phyloP scores from a whole-genome alignment of 2,329 filamentous ascomycete species.

The Neonectria sp. region DNA sequence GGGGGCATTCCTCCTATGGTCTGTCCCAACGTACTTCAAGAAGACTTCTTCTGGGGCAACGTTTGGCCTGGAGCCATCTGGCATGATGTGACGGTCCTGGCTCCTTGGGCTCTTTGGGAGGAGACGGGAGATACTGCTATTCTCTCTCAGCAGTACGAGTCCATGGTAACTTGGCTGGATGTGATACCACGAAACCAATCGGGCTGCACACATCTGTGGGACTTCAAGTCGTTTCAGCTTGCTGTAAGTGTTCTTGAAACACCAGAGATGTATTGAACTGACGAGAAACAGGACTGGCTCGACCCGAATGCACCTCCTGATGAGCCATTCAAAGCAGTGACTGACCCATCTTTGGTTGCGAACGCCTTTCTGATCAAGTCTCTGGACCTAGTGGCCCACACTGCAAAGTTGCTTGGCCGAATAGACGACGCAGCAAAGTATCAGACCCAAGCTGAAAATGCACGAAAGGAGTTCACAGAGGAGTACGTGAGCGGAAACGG shows the following conservation, averaged over 20 bases:
- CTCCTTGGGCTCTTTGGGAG: conserved; percentile 59
- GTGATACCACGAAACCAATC: conserved; percentile 50
- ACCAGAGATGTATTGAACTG: not conserved
- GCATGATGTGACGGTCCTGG: conserved; percentile 60
- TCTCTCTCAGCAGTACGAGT: conserved; percentile 56
- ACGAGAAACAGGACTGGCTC: conserved; percentile 61
- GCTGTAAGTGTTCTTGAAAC: conserved; percentile 29
- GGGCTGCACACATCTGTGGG: conserved; percentile 58
- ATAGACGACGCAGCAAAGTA: conserved; percentile 31
- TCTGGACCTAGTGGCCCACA: conserved; percentile 54
- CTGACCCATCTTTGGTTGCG: conserved; percentile 58
- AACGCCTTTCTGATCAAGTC: conserved; percentile 64
- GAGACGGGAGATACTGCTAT: conserved; percentile 56
- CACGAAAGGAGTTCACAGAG: conserved; percentile 31
- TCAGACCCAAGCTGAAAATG: conserved; percentile 27
- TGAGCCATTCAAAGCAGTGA: conserved; percentile 56
- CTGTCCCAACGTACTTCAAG: conserved; percentile 32
- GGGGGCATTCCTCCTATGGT: conserved; percentile 43
- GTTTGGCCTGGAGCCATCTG: conserved; percentile 55
- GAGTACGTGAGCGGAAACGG: conserved; percentile 45
- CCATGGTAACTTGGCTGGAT: conserved; percentile 58
- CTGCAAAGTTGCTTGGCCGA: conserved; percentile 52
- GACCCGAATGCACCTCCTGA: conserved; percentile 62
- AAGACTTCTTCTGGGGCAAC: conserved; percentile 34
- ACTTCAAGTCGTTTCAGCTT: conserved; percentile 37